A percentile compares a stretch with the other conserved stretches of the same genome.
These are phyloP conservation scores for Aegilops bicornis DNA, from an alignment of 176 grass and related monocot genomes.

Conservation along the genomic window DNA sequence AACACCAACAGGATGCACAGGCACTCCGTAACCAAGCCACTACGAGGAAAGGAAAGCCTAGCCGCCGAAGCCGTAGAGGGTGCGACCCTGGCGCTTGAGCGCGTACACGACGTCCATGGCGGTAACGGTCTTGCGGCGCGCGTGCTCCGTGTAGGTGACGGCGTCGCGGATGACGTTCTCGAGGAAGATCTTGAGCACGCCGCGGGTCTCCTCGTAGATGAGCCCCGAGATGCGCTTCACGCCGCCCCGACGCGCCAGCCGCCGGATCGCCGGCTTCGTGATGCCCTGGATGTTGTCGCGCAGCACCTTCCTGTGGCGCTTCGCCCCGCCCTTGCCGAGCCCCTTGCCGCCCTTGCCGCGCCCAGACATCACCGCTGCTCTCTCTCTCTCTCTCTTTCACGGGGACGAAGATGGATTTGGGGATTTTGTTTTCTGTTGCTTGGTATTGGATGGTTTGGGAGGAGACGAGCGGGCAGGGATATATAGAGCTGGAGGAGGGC, in stretches of 20 bases:
- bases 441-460: background rate
- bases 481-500: background rate
- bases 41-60: background rate
- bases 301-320: conserved; percentile 87
- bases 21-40: background rate
- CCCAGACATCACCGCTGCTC: background rate
- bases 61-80: conserved; percentile 73
- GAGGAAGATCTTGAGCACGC: conserved; percentile 80
- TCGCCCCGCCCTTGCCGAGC: conserved; percentile 26
- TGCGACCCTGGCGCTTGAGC: conserved; percentile 72
- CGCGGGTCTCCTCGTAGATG: conserved; percentile 74
- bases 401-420: background rate
- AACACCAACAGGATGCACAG: background rate
- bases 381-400: background rate
- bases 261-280: conserved; percentile 83
- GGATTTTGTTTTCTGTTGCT: background rate
- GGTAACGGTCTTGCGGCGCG: conserved; percentile 76
- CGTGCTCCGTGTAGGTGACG: conserved; percentile 74
- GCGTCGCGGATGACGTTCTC: conserved; percentile 84
- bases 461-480: rapidly evolving
- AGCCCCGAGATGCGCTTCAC: conserved; percentile 70
- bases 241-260: conserved; percentile 63
- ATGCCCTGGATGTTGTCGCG: conserved; percentile 96
- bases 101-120: conserved; percentile 79
- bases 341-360: conserved; percentile 22